Conservation (phyloP, 768 basidiomycete genomes). For the Lyophyllum semitale region DNA sequence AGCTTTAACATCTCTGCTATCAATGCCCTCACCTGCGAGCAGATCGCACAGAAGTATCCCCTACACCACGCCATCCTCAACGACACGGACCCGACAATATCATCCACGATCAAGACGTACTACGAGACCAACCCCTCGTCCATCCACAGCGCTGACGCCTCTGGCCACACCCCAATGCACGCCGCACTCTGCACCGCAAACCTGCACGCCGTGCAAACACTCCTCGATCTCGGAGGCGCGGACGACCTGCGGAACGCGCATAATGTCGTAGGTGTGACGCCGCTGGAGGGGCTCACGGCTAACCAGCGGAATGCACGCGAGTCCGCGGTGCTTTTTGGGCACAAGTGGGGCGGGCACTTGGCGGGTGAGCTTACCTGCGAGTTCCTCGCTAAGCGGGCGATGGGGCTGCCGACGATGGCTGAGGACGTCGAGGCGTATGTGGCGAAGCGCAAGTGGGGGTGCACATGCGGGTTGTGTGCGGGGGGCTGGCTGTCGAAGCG, state of each 20-base stretch:
- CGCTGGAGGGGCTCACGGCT: slow-evolving; percentile 3
- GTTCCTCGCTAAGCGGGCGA: not conserved
- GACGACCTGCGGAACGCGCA: not conserved
- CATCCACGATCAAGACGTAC: not conserved
- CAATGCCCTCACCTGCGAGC: too few species aligned
- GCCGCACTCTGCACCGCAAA: slow-evolving; percentile 1
- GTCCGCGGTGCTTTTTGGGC: not conserved
- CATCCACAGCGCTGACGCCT: not conserved
- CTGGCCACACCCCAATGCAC: not conserved
- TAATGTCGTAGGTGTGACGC: slow-evolving; percentile 1
- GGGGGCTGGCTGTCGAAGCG: slow-evolving; percentile 5
- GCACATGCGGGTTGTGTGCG: not conserved
- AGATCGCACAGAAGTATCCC: slow-evolving; percentile 1
- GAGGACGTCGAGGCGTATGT: not conserved
- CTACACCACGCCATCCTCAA: not conserved
- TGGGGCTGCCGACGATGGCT: not conserved
- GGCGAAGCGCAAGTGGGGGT: slow-evolving; percentile 5
- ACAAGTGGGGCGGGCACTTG: slow-evolving; percentile 6
- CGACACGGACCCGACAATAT: not conserved
- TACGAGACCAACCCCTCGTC: not conserved
- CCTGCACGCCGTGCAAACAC: slow-evolving; percentile 8
- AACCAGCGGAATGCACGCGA: not conserved
- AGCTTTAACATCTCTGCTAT: too few species aligned
- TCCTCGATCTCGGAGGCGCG: slow-evolving; percentile 11
- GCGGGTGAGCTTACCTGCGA: not conserved